Conservation (phyloP, 2,329 filamentous ascomycete genomes). For the Fusarium compactum region DNA sequence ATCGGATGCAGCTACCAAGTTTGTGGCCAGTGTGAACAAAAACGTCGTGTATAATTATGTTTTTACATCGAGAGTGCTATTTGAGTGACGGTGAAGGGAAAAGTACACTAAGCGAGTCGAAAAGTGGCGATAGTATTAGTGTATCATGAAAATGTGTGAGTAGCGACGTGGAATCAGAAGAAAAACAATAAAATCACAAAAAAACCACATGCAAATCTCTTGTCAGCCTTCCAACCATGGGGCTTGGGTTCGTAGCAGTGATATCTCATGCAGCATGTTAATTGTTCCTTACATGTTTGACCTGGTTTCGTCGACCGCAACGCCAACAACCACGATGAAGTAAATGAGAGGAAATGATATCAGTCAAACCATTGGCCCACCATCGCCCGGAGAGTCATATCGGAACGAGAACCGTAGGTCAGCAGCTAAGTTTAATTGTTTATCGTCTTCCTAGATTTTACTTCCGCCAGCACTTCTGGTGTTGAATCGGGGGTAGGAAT, state of each 20-base stretch:
- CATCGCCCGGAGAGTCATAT: too few species aligned
- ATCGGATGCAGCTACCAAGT: not conserved
- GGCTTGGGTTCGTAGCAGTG: not conserved
- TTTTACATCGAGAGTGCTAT: not conserved
- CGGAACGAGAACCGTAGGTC: too few species aligned
- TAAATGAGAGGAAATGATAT: too few species aligned
- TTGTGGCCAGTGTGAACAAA: not conserved
- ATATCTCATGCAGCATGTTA: too few species aligned
- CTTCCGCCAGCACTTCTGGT: too few species aligned
- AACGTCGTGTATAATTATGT: not conserved
- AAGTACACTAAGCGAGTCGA: not conserved
- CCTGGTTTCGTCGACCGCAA: too few species aligned
- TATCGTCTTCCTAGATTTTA: too few species aligned
- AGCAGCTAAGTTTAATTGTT: too few species aligned
- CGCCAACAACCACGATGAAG: too few species aligned
- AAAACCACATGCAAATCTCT: not conserved
- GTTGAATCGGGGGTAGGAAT: too few species aligned
- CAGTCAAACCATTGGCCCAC: too few species aligned
- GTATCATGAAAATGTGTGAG: accelerated
- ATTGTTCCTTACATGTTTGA: too few species aligned
- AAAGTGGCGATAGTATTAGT: not conserved
- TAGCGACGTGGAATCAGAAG: not conserved
- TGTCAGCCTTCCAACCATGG: not conserved
- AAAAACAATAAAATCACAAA: not conserved
- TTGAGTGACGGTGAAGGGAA: not conserved